Base-by-base conservation (phyloP, 2,329 filamentous ascomycete species). In the Mariannaea sp. region DNA sequence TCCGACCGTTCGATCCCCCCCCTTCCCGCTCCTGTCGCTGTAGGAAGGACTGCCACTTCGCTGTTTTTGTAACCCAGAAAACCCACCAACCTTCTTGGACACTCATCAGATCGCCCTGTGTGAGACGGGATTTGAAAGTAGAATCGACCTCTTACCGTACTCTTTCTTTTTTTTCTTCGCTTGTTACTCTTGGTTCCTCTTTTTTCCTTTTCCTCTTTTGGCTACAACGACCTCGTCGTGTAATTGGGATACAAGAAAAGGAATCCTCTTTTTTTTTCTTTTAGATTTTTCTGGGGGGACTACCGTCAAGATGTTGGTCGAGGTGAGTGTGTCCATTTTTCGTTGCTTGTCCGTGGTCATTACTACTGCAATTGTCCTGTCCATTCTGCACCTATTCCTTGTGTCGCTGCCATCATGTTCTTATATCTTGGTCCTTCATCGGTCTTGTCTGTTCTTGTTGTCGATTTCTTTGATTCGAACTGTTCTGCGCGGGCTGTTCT, bases 241-340 rank as follows among this genome's bases (percentile, higher is more conserved):
- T n/a, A 44, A 16, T 53, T 44, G n/a, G 7, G 19, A n/a, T n/a
- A 7, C 17, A 40, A 48, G 36, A 48, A 36, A 48, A 48, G 45
- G 45, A 16, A 40, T 45, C 16, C 20, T 32, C 16, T 27, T 14
- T n/a, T n/a, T n/a, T n/a, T n/a, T n/a, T n/a, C n/a, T n/a, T n/a
- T n/a, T n/a, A n/a, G n/a, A n/a, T n/a, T n/a, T n/a, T n/a, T n/a
- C n/a, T n/a, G n/a, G n/a, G n/a, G n/a, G 16, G 33, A 22, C n/a
- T 33, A 26, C 43, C 39, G 50, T 51, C 51, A 64, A 60, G 48
- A 71, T 72, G 70, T 67, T 73, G 69, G 69, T 71, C 52, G 70
- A 72, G 64, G 70, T 73, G 63, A 70, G 70, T 71, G 47, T 35
- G 46, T 38, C 47, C 45, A 48, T 47, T 48, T 56, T 47, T 53